A percentile compares a stretch with the other conserved stretches of the same genome.
phyloP scores from a whole-genome alignment of 345 rosid genomes.

The Eutrema japonicum region DNA sequence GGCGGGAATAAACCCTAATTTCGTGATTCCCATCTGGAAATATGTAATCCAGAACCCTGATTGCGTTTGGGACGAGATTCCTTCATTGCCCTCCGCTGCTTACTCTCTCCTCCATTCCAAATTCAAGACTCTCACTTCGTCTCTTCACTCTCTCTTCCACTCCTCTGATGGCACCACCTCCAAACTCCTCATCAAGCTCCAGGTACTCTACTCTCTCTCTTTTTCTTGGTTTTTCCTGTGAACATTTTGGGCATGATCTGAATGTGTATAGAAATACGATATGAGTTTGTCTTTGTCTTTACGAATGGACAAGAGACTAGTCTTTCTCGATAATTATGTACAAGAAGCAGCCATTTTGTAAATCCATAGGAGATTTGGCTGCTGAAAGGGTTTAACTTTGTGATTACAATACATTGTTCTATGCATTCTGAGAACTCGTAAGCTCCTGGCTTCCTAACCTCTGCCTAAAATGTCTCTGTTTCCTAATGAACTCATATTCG shows the following conservation, averaged over 20 bases:
- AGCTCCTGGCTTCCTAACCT: not conserved
- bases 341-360: not conserved
- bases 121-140: slow-evolving; percentile 80
- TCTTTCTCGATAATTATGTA: not conserved
- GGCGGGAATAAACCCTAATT: slow-evolving; percentile 62
- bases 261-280: not conserved
- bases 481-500: slow-evolving; percentile 5
- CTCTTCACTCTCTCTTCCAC: slow-evolving; percentile 66
- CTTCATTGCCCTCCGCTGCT: slow-evolving; percentile 70
- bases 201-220: slow-evolving; percentile 47
- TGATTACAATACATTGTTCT: slow-evolving; percentile 15
- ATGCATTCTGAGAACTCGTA: not conserved
- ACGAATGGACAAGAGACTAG: not conserved
- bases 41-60: slow-evolving; percentile 76
- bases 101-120: slow-evolving; percentile 72
- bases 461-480: not conserved
- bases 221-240: not conserved
- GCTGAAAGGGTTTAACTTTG: slow-evolving; percentile 4
- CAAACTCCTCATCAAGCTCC: slow-evolving; percentile 80
- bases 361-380: slow-evolving; percentile 2
- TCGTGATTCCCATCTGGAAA: slow-evolving; percentile 82
- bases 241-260: not conserved
- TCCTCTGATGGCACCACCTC: slow-evolving; percentile 85
- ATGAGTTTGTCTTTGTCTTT: not conserved
- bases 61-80: slow-evolving; percentile 76